Evolutionary conservation across 805 yeast species (phyloP), one percentile per base, ranked within the genome.

Genomic region (Kuraishia borneana): DNA sequence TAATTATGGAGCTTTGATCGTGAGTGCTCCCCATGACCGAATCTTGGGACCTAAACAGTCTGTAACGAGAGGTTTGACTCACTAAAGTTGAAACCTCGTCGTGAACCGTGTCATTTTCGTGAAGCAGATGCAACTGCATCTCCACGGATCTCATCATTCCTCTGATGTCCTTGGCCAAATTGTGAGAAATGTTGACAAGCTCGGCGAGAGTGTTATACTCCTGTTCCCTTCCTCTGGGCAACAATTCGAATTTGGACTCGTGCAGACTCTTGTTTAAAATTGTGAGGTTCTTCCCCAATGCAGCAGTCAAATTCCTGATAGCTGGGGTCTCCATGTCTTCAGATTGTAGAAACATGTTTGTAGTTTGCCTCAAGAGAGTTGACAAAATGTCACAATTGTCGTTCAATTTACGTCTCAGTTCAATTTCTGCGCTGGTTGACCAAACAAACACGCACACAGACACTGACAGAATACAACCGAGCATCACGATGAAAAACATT

Each of bases 101-200:
- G 7, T 30, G 31, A n/a, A 18, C 10, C 30, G 9, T 29, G 2
- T 30, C 36, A 18, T 33, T 33, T 44, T 45, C 61, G 36, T 63
- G 63, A 6, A 79, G 54, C 7, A 77, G 54, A 21, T 64, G 63
- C 65, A 73, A 65, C 47, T 77, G 81, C 62, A 79, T 78, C 39
- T 75, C 81, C 8, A 78, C 71, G 10, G 88, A 78, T 31, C 77
- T 67, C 39, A 72, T 60, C 42, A 83, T 57, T 1, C 89, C 89
- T 34, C 80, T 79, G 28, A 82, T 48, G 44, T 74, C 76, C 41
- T 70, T 65, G 5, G 68, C 54, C 40, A 83, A 47, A 8, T 67
- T 59, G 26, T 67, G 61, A 6, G 76, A 68, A 0, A 78, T 67
- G 4, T 60, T 58, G 1, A 73, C 80, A 18, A 79, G 52, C 25